These are phyloP conservation scores for Xylaria sp. DNA, from an alignment of 495 filamentous ascomycete species.

Conservation along the genomic window DNA sequence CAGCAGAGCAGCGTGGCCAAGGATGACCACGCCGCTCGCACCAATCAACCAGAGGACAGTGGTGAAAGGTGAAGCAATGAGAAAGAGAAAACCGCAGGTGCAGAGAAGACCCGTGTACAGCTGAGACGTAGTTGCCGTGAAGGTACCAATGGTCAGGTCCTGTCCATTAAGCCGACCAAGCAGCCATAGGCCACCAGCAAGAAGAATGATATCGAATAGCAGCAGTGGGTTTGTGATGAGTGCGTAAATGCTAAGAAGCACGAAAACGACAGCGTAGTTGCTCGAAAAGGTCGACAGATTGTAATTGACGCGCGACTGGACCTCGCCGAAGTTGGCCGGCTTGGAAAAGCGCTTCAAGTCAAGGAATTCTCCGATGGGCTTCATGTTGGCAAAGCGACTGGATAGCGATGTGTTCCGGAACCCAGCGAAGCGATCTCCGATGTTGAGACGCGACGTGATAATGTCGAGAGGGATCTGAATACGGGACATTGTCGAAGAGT, in stretches of 20 bases:
- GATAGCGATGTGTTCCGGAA: constrained; percentile 77
- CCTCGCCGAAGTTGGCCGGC: constrained; percentile 86
- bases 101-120: constrained; percentile 89
- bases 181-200: constrained; percentile 83
- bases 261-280: constrained; percentile 95
- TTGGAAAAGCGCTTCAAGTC: constrained; percentile 95
- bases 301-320: constrained; percentile 95
- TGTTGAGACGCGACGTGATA: constrained; percentile 86
- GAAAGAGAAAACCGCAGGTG: constrained; percentile 79
- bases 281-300: constrained; percentile 96
- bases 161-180: constrained; percentile 87
- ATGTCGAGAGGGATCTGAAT: constrained; percentile 91
- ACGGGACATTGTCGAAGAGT: constrained; percentile 70
- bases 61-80: constrained; percentile 80
- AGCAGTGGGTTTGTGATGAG: constrained; percentile 82
- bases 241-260: constrained; percentile 95
- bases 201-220: constrained; percentile 89
- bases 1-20: constrained; percentile 95
- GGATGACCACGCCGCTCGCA: constrained; percentile 85
- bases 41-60: constrained; percentile 95
- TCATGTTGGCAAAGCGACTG: constrained; percentile 89
- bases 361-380: constrained; percentile 90
- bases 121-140: constrained; percentile 87
- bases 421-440: constrained; percentile 75
- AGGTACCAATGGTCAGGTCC: constrained; percentile 84